Conservation (phyloP, 108 stramenopile species). For the Conticribra guillardii region DNA sequence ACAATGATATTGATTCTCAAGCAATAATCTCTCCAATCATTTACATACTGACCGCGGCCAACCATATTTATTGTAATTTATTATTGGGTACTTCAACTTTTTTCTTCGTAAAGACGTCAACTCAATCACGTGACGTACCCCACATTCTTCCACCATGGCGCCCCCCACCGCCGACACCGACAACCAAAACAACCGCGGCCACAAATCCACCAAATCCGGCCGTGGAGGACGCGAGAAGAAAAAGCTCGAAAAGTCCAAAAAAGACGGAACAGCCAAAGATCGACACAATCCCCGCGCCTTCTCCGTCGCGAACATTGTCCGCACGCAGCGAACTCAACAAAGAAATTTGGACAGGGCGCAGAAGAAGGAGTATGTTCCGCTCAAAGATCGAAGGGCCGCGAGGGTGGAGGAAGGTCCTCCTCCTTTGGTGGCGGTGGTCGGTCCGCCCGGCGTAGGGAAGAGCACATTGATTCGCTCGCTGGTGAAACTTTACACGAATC, state of each 20-base stretch:
- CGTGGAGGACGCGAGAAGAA: constrained; percentile 87
- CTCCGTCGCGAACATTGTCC: constrained; percentile 91
- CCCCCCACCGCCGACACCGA: constrained; percentile 7
- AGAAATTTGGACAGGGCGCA: constrained; percentile 95
- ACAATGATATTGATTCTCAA: no score
- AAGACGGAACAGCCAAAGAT: constrained; percentile 65
- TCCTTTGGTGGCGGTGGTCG: constrained; percentile 92
- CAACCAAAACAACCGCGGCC: constrained; percentile 46
- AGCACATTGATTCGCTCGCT: constrained; percentile 95
- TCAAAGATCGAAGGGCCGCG: constrained; percentile 65
- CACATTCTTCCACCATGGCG: constrained; percentile 11
- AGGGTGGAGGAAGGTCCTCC: constrained; percentile 79
- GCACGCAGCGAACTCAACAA: constrained; percentile 94
- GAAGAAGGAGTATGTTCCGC: constrained; percentile 95
- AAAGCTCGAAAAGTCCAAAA: constrained; percentile 71
- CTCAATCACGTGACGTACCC: no score
- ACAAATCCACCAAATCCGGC: constrained; percentile 81
- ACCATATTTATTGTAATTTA: no score
- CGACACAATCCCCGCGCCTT: constrained; percentile 95
- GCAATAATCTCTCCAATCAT: no score
- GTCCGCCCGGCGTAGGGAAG: constrained; percentile 95
- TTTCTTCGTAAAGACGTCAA: no score
- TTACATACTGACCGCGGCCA: no score
- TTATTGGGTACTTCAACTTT: no score
- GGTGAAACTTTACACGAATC: constrained; percentile 95